Conservation (phyloP, 169 alveolate species). For the Cryptosporidium xiaoi region DNA sequence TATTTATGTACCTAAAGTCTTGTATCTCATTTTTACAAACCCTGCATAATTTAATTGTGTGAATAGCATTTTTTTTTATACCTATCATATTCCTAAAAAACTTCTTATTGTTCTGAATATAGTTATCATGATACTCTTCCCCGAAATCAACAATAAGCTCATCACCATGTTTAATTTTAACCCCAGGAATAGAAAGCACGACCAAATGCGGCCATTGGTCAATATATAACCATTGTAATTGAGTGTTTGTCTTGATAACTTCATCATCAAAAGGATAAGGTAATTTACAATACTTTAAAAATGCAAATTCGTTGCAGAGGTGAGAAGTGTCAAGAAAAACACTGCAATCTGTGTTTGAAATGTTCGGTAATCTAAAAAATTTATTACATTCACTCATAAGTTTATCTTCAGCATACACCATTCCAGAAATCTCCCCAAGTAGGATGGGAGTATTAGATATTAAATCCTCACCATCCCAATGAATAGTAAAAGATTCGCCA, state of each 20-base stretch:
- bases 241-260: constrained; percentile 37
- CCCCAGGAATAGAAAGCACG: constrained; percentile 69
- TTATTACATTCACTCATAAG: not conserved
- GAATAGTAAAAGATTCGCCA: constrained; percentile 14
- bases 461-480: constrained; percentile 55
- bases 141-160: constrained; percentile 64
- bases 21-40: constrained; percentile 38
- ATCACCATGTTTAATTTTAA: constrained; percentile 50
- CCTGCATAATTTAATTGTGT: constrained; percentile 5
- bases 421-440: constrained; percentile 66
- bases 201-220: constrained; percentile 71
- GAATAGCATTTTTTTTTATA: constrained; percentile 1
- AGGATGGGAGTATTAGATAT: constrained; percentile 23
- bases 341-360: constrained; percentile 9
- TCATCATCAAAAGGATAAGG: constrained; percentile 66
- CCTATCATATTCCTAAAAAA: not conserved
- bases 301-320: constrained; percentile 48
- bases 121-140: constrained; percentile 16
- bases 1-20: not conserved
- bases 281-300: constrained; percentile 48
- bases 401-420: not conserved
- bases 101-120: not conserved
- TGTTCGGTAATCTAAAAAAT: constrained; percentile 21
- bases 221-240: constrained; percentile 63
- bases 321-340: constrained; percentile 28